Percentiles rank a stretch among this genome's conserved stretches.
These are phyloP conservation scores for Mytilinidion resinicola DNA, from an alignment of 495 filamentous ascomycete species.

Conservation along the genomic window DNA sequence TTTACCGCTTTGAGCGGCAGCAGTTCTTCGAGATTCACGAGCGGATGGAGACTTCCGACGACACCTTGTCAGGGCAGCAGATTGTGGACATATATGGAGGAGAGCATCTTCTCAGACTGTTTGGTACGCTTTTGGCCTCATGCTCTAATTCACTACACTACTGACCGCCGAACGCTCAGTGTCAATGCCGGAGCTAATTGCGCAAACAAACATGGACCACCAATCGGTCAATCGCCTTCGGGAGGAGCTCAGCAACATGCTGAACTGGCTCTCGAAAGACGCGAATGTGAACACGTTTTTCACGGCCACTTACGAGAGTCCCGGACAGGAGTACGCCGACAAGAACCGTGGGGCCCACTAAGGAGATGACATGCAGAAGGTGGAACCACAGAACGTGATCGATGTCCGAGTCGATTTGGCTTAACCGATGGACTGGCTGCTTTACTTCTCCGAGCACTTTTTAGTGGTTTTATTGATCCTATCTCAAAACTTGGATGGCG, in stretches of 20 bases:
- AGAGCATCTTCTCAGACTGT: conserved; percentile 80
- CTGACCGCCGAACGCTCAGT: conserved; percentile 45
- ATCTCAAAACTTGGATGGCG: too few relatives aligned
- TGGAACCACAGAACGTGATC: too few relatives aligned
- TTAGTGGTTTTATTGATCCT: too few relatives aligned
- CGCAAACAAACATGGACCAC: conserved; percentile 94
- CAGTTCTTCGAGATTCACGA: conserved; percentile 72
- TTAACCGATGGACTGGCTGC: too few relatives aligned
- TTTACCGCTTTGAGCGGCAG: conserved; percentile 85
- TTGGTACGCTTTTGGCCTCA: conserved; percentile 55
- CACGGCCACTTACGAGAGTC: conserved; percentile 64
- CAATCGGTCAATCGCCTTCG: conserved; percentile 80
- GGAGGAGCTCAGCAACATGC: conserved; percentile 78
- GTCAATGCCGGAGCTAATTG: conserved; percentile 84
- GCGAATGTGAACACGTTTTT: conserved; percentile 60
- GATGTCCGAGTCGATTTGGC: too few relatives aligned
- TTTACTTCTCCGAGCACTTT: too few relatives aligned
- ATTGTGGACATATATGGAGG: conserved; percentile 80
- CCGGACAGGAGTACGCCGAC: conserved; percentile 55
- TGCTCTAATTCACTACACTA: background rate
- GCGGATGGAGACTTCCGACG: conserved; percentile 50
- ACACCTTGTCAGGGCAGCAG: conserved; percentile 51
- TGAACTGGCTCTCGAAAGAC: conserved; percentile 71
- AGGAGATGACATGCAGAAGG: background rate
- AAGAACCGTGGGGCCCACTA: conserved; percentile 34